These are phyloP conservation scores for Otatea glauca DNA, from an alignment of 176 grass and related monocot genomes.

Conservation along the genomic window DNA sequence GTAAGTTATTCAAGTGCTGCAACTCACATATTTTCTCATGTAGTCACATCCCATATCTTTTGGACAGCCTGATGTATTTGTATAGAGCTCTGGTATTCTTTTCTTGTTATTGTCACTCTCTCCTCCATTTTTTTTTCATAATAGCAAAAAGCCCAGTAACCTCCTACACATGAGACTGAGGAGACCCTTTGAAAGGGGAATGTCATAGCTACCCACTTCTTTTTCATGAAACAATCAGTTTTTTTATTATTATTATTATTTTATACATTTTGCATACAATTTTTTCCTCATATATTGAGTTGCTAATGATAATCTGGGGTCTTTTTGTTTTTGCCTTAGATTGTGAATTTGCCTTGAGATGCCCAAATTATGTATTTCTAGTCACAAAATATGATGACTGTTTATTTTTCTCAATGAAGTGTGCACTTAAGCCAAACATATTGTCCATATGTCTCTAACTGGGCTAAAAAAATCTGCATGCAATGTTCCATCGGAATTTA, in stretches of 20 bases:
- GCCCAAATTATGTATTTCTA: not conserved
- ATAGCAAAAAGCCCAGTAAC: not conserved
- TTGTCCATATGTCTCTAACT: too few species aligned
- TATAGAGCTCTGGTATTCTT: not conserved
- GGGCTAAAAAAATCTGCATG: not conserved
- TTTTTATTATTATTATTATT: not conserved
- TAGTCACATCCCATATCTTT: not conserved
- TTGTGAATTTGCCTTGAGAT: not conserved
- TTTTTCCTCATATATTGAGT: not conserved
- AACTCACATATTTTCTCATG: slow-evolving; percentile 5
- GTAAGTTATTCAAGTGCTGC: slow-evolving; percentile 2
- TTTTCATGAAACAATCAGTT: not conserved
- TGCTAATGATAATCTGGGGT: not conserved
- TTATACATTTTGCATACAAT: not conserved
- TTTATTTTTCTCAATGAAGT: not conserved
- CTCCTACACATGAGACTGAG: not conserved
- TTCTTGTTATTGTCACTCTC: not conserved
- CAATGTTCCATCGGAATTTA: not conserved
- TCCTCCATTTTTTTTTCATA: slow-evolving; percentile 6
- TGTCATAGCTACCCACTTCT: not conserved
- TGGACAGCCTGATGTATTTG: not conserved
- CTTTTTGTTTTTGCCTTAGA: not conserved
- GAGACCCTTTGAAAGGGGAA: not conserved
- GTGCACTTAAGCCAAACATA: not conserved
- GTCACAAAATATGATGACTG: not conserved